phyloP scores from a whole-genome alignment of 2,329 filamentous ascomycete genomes.

The Ambrosiella beaveri region DNA sequence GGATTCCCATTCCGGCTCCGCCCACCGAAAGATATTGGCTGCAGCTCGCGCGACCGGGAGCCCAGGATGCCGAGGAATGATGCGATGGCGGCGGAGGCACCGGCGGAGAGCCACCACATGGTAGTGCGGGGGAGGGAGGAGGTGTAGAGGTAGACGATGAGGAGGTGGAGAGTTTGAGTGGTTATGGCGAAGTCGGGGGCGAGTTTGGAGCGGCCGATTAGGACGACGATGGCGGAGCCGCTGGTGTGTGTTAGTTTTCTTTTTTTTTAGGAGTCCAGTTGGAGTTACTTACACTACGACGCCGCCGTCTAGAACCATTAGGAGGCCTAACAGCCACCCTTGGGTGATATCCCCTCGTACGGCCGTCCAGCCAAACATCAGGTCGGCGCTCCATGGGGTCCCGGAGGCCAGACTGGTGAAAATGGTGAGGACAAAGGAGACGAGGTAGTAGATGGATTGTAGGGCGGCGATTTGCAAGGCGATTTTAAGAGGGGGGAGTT shows the following conservation, averaged over 20 bases:
- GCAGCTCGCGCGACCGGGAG: constrained; percentile 76
- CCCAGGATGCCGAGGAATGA: constrained; percentile 66
- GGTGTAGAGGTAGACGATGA: constrained; percentile 64
- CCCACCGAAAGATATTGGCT: constrained; percentile 74
- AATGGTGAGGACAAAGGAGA: constrained; percentile 33
- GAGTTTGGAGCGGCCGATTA: constrained; percentile 80
- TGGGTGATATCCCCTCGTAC: constrained; percentile 44
- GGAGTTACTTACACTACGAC: constrained; percentile 29
- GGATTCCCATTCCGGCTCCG: constrained; percentile 19
- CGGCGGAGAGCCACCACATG: constrained; percentile 68
- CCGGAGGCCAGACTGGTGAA: constrained; percentile 44
- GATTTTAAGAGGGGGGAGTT: constrained; percentile 44
- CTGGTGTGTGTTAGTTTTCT: constrained; percentile 27
- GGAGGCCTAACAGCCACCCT: constrained; percentile 41
- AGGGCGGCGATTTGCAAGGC: constrained; percentile 40
- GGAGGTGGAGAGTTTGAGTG: constrained; percentile 65
- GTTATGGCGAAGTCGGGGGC: constrained; percentile 90
- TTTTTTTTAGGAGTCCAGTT: not conserved
- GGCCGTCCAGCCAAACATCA: constrained; percentile 41
- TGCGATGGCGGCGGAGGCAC: constrained; percentile 26
- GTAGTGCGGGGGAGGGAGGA: constrained; percentile 56
- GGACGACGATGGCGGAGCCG: constrained; percentile 62
- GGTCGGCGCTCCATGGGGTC: constrained; percentile 31
- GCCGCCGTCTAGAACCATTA: constrained; percentile 39
- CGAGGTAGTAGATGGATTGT: constrained; percentile 38